Evolutionary conservation across 2,329 filamentous ascomycete genomes (phyloP), one percentile per base, ranked within the genome.

Genomic region (Ceratocystis smalleyi): DNA sequence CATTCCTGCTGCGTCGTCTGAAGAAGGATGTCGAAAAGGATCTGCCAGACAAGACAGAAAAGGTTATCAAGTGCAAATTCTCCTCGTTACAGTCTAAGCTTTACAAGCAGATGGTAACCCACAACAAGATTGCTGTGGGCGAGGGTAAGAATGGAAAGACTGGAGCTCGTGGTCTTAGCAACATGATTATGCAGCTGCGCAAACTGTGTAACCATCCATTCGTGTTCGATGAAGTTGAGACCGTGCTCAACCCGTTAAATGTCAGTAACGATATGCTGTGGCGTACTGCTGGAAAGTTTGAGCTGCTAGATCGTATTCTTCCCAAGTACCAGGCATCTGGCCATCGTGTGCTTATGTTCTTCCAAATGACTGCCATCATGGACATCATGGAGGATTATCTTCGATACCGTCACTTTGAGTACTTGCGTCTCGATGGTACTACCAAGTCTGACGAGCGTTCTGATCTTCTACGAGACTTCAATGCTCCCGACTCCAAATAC

Each of bases 361-460:
- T 99, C 81, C 94, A 99, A 74, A 99, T 99, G 94, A 99, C 94
- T 3, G 91, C 95, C 67, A 99, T 99, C 73, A 99, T 99, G 94
- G 96, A 99, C 76, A 99, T 99, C 71, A 97, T 99, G 94, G 94
- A 99, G 71, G 94, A 99, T 73, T 99, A 95, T 74, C 76, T 99
- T 68, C 87, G 92, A 2, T 87, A 90, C 71, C 83, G 89, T 68
- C 87, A 86, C 59, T 80, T 96, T 69, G 81, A 88, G 71, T 99
- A 95, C 73, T 81, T 99, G 69, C 91, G 94, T 73, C 80, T 99
- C 66, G 94, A 99, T 71, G 94, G 94, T 78, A 94, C 91, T 0
- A 99, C 94, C 57, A 99, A 99, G 74, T 91, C 94, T 0, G 94
- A 99, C 71, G 94, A 99, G 75, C 89, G 94, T 69, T 96, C 91